Evolutionary conservation across 2,329 filamentous ascomycete genomes (phyloP), one percentile per base, ranked within the genome.

Genomic region (Epichloe elymi): DNA sequence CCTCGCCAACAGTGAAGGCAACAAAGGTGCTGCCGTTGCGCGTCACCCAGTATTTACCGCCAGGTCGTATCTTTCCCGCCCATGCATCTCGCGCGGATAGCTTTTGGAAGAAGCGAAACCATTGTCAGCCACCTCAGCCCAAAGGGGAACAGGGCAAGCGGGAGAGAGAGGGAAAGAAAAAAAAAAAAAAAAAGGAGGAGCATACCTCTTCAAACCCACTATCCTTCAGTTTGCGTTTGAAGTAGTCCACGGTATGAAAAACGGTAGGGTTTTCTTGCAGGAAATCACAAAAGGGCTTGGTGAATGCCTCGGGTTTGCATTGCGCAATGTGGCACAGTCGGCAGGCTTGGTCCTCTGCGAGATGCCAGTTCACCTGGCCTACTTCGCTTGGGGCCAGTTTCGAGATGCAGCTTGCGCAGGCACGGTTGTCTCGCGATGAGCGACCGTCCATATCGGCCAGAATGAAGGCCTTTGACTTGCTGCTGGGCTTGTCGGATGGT

Each of bases 261-360:
- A 96, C 80, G 8, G 93, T 97, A 0, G 93, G 93, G 63, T 96
- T 95, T 55, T 86, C 78, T 43, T 82, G 86, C 71, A 97, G 78
- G 64, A 96, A 97, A 49, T 88, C 78, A 64, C 85, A 84, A 65
- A 95, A 96, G 1, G 89, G 88, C 68, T 88, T 75, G 8, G 87
- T 86, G 65, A 89, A 95, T 53, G 74, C 75, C 60, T 82, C 81
- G 4, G 81, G 78, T 49, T 71, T 70, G 57, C 67, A 62, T 50
- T 70, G 63, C 55, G 62, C 61, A 43, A 68, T 58, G 49, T 63
- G 59, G 59, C 70, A 71, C 45, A 72, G 59, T 15, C 58, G 61
- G 52, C 70, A 73, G 35, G 54, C 51, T 35, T 56, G 48, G 40
- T 55, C 54, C 42, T 57, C 54, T 42, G 57, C 53, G 17, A 63